Evolutionary conservation across 2,329 filamentous ascomycete genomes (phyloP).

Genomic region (Microsporum ferrugineum): DNA sequence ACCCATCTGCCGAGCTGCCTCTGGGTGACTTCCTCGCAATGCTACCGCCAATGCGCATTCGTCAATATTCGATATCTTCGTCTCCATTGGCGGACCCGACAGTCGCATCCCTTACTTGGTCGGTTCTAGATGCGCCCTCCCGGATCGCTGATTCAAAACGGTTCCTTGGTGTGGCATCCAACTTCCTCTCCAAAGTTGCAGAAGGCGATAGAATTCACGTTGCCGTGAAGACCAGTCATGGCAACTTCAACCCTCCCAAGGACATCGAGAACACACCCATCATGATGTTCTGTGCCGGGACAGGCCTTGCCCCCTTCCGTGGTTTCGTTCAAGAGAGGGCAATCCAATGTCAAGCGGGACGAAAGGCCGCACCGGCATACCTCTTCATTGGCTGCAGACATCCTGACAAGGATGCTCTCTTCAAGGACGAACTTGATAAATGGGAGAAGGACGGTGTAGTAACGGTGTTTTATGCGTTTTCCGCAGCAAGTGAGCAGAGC

Average conservation of each 20-base stretch:
- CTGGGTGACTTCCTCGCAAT: constrained; percentile 1
- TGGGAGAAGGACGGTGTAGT: neutral
- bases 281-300: constrained; percentile 1
- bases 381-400: neutral
- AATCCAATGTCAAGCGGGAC: neutral
- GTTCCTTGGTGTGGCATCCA: neutral
- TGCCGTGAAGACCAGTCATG: neutral
- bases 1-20: neutral
- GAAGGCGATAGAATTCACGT: constrained; percentile 1
- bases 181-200: neutral
- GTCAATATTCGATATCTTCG: neutral
- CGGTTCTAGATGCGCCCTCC: neutral
- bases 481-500: neutral
- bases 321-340: neutral
- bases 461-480: neutral
- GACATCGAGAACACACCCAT: neutral
- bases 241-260: constrained; percentile 1
- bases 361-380: neutral
- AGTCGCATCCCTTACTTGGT: neutral
- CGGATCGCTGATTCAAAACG: neutral
- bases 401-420: neutral
- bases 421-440: neutral
- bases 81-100: neutral
- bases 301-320: neutral
- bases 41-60: constrained; percentile 1